Base-by-base conservation (phyloP, 129 eudicot genomes). In the sunflower (Helianthus annuus) region DNA sequence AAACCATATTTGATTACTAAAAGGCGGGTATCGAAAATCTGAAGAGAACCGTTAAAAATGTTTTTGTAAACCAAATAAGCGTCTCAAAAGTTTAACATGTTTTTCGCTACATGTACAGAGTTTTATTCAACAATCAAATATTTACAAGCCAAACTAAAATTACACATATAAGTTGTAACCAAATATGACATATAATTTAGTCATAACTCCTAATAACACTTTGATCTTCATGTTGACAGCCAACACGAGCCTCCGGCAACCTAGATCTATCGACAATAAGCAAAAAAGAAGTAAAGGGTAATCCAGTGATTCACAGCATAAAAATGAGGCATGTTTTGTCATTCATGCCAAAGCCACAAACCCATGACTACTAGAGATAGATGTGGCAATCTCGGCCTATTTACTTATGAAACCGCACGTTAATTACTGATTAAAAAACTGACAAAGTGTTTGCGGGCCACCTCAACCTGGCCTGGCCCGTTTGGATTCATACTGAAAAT, bases 161-260 rank as follows among this genome's bases (percentile, higher is more conserved):
- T 58, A 58, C 7, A 68, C 80, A 58, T 48, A 59, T 32, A 32
- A 32, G 36, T 3, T 32, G 36, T 7, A 76, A 57, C 63, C 60
- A 73, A 52, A 17, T 42, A 19, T 48, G 52, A 60, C 62, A 48
- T 65, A 19, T 56, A 57, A 40, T 11, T 67, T 45, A 67, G 60
- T 56, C 68, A 58, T 34, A 24, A 55, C 69, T 76, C 80, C 60
- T 32, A 49, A 56, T 42, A 15, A 46, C 60, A 66, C 55, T 14
- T 22, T 75, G 60, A 56, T 67, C 67, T 56, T 67, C 75, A 76
- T 10, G 39, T 40, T 42, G 14, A 16, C 74, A 69, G 48, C 17
- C 62, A 59, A 68, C 19, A 38, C 44, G 38, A 66, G 57, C 81
- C 70, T 77, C 56, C 46, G 39, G 58, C 70, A 70, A 48, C 56